These are phyloP conservation scores for Pseudogymnoascus sp. DNA, from an alignment of 2,329 filamentous ascomycete species.

Conservation along the genomic window DNA sequence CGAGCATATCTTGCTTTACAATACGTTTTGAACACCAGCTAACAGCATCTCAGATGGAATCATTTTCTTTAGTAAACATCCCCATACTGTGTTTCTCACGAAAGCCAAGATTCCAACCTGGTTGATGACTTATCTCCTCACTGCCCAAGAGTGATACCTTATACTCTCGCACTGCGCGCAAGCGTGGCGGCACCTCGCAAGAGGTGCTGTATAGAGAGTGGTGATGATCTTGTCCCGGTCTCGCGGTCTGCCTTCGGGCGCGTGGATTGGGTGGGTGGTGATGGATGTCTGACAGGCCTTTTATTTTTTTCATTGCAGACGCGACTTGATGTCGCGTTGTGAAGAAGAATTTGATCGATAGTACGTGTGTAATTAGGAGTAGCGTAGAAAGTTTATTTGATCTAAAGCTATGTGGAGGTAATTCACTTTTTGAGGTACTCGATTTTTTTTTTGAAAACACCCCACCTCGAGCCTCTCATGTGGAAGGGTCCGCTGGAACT, in stretches of 20 bases:
- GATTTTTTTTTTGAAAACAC: no score
- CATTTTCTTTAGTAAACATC: slow-evolving; percentile 97
- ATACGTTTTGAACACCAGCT: slow-evolving; percentile 16
- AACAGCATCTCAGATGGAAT: slow-evolving; percentile 51
- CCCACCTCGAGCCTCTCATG: not conserved
- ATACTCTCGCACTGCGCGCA: slow-evolving; percentile 54
- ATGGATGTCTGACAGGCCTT: slow-evolving; percentile 81
- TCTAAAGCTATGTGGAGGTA: no score
- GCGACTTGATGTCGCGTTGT: slow-evolving; percentile 39
- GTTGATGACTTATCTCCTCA: slow-evolving; percentile 90
- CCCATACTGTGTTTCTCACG: slow-evolving; percentile 82
- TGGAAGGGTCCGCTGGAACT: not conserved
- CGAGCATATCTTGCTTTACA: not conserved
- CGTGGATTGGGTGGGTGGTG: slow-evolving; percentile 70
- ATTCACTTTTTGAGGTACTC: no score
- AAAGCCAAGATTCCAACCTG: slow-evolving; percentile 91
- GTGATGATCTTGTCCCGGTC: slow-evolving; percentile 89
- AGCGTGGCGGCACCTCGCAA: slow-evolving; percentile 47
- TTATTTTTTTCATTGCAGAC: slow-evolving; percentile 49
- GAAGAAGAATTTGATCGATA: slow-evolving; percentile 42
- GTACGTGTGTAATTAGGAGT: not conserved
- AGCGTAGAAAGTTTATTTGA: not conserved
- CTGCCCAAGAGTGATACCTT: slow-evolving; percentile 78
- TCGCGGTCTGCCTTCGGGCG: slow-evolving; percentile 68
- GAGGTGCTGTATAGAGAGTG: slow-evolving; percentile 68